Base-by-base conservation (phyloP, 768 basidiomycete species). In the Leucocoprinus birnbaumii region DNA sequence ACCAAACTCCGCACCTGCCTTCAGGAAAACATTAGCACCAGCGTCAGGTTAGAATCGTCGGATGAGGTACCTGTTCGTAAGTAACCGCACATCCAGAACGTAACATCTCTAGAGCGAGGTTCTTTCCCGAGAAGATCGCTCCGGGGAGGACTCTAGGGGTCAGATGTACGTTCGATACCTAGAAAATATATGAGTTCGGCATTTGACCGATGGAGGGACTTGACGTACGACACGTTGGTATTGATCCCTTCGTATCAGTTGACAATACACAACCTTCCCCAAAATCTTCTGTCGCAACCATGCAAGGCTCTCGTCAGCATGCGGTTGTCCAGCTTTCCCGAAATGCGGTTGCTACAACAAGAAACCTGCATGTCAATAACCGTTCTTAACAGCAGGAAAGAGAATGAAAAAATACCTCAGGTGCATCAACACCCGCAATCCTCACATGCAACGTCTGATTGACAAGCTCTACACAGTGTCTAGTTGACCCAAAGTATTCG, bases 401-500 rank as follows among this genome's bases (percentile, higher is more conserved):
- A 25, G 26, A 51, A 49, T 26, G 16, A 48, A n/a, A 18, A 48
- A 35, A 26, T 61, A 89, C 92, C 77, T 98, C 95, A 0, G 95
- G 95, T 1, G 95, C 95, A 65, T 98, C 95, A 3, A 94, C 84
- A 0, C 92, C 95, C 13, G 91, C 91, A 25, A 98, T 82, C 13
- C 95, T 84, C 25, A 98, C 84, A 63, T 91, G 87, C 16, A 98
- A 75, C 1, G 95, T 97, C 61, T 92, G 73, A 58, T 86, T 82
- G 65, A 83, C 89, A 45, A 95, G 74, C 0, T 83, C 93, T 92
- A 59, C 19, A 51, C 22, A 18, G 41, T 25, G 40, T 41, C 31
- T 58, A 26, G 55, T 53, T 44, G 34, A 38, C 47, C 16, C 47
- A 18, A 14, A 25, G 34, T 27, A 26, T 21, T 41, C 40, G 14